Base-by-base conservation (phyloP, 345 rosid species). In the Sonneratia caseolaris region DNA sequence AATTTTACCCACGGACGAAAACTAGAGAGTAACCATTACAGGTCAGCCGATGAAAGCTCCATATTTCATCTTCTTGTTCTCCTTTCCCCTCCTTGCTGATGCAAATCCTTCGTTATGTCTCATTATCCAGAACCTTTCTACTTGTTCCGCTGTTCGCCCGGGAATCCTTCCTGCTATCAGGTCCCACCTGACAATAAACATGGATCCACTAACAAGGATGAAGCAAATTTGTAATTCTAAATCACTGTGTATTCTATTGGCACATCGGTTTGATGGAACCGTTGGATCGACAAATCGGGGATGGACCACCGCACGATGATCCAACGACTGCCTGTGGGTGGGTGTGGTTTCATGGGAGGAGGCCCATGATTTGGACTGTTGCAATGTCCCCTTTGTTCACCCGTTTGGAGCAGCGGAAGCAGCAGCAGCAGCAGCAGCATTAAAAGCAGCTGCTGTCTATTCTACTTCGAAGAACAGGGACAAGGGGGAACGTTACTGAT, bases 121-220 rank as follows among this genome's bases (percentile, higher is more conserved):
- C 76, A 74, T 74, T 59, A 74, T 74, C 76, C 76, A 74, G 48
- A 74, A 74, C 72, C 76, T 74, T 51, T 74, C 76, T 32, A 74
- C 62, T 56, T 74, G 68, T 0, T 69, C 68, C 3, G 68, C 72
- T 8, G 66, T 68, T 37, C 76, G 71, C 16, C 76, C 76, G 3
- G 76, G 76, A 22, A 74, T 43, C 61, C 76, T n/a, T 38, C 76
- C 76, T 1, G 76, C 76, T 68, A 74, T 74, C 51, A 74, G 48
- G 35, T 74, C 76, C 76, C 76, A 74, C 65, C 76, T 74, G 76
- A 24, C 7, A 42, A 42, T 5, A 35, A 27, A 27, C 7, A 24
- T 3, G 43, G 7, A 73, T 57, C 64, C 32, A 22, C 13, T 3
- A 42, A 5, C 45, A 42, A 42, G 5, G 45, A 42, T 9, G 7